These are phyloP conservation scores for Cercospora berteroae DNA, from an alignment of 2,329 filamentous ascomycete species.

Conservation along the genomic window DNA sequence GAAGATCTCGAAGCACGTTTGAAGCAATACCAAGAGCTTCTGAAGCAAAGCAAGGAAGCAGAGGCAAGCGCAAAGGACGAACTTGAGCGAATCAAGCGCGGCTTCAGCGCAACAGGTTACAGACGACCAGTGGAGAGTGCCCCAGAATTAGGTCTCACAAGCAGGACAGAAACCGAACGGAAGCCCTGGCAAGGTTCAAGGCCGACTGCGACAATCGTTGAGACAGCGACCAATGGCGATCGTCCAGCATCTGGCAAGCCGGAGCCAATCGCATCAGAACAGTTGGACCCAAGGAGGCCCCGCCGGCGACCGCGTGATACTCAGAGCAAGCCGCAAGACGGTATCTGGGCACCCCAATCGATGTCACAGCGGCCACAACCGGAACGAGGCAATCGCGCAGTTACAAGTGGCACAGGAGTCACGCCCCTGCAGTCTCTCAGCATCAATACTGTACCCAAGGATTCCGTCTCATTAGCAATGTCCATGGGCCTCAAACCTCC, in stretches of 20 bases:
- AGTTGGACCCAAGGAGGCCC: not conserved
- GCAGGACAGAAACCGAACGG: slow-evolving; percentile 10
- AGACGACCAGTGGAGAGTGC: slow-evolving; percentile 9
- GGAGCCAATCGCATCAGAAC: not conserved
- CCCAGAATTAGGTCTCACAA: not conserved
- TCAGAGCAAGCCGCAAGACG: slow-evolving; percentile 18
- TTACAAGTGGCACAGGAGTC: slow-evolving; percentile 29
- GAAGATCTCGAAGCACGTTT: slow-evolving; percentile 61
- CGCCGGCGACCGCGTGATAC: slow-evolving; percentile 13
- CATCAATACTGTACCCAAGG: slow-evolving; percentile 30
- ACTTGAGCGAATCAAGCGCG: slow-evolving; percentile 15
- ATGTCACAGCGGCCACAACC: slow-evolving; percentile 16
- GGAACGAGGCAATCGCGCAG: slow-evolving; percentile 20
- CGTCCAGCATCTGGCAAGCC: not conserved
- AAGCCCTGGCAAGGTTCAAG: not conserved
- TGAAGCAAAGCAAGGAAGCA: slow-evolving; percentile 16
- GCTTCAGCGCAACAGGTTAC: slow-evolving; percentile 11
- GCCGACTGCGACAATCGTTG: not conserved
- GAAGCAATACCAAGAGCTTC: slow-evolving; percentile 41
- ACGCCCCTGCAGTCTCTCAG: slow-evolving; percentile 33
- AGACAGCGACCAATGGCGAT: not conserved
- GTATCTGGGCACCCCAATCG: slow-evolving; percentile 32
- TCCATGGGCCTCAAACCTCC: slow-evolving; percentile 25
- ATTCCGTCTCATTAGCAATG: slow-evolving; percentile 16
- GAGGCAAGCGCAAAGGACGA: slow-evolving; percentile 14